These are phyloP conservation scores for Colletotrichum sp. DNA, from an alignment of 2,329 filamentous ascomycete genomes.

Conservation along the genomic window DNA sequence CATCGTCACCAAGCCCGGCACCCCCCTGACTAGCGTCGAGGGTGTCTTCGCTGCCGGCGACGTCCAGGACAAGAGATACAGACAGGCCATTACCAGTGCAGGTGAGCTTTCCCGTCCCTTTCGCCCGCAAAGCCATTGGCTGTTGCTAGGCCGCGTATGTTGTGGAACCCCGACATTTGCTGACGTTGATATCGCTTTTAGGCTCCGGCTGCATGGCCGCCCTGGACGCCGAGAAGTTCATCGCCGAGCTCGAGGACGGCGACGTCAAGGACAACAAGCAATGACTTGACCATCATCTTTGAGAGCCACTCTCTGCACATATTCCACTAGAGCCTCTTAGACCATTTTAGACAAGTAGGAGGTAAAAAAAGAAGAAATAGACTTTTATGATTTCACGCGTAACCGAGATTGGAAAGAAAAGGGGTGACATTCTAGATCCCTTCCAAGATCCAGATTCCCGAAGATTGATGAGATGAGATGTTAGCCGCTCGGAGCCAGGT, in stretches of 20 bases:
- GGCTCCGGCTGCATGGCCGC: conserved; percentile 95
- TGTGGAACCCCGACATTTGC: background rate
- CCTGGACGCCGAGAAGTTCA: conserved; percentile 92
- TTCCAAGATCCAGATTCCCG: background rate
- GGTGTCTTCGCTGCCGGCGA: conserved; percentile 97
- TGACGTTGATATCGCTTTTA: conserved; percentile 37
- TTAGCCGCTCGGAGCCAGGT: background rate
- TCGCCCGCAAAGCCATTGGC: background rate
- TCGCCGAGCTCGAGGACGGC: conserved; percentile 74
- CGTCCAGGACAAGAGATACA: conserved; percentile 97
- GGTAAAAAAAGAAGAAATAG: conserved; percentile 7
- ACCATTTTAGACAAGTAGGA: background rate
- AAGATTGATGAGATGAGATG: background rate
- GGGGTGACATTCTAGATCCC: background rate
- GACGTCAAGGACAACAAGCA: conserved; percentile 20
- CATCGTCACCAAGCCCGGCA: conserved; percentile 86
- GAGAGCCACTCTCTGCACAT: background rate
- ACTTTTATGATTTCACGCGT: background rate
- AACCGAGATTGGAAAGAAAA: background rate
- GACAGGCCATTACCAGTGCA: conserved; percentile 97
- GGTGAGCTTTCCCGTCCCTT: conserved; percentile 61
- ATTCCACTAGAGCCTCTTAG: background rate
- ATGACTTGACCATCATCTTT: conserved; percentile 22
- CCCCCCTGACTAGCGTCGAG: conserved; percentile 83
- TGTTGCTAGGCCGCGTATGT: background rate